phyloP scores from a whole-genome alignment of 306 rosid genomes.

The Sicyos baderoa region DNA sequence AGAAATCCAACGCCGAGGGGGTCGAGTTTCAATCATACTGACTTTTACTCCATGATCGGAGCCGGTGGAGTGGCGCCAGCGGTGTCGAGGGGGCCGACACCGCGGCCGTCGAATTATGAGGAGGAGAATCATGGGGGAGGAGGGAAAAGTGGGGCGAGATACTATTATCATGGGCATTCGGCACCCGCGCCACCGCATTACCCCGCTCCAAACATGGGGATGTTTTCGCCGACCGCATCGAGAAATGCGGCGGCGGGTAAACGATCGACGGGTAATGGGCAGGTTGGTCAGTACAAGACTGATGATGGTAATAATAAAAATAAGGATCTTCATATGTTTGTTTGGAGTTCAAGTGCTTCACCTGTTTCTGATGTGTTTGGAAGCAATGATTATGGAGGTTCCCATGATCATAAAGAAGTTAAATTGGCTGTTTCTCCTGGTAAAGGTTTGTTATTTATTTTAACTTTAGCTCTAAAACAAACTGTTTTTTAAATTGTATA shows the following conservation, averaged over 20 bases:
- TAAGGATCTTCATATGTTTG: constrained; percentile 78
- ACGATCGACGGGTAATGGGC: constrained; percentile 41
- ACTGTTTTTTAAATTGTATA: too few species aligned
- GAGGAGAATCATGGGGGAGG: constrained; percentile 35
- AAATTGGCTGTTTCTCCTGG: constrained; percentile 56
- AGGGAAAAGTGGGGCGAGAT: constrained; percentile 35
- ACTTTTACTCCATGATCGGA: constrained; percentile 68
- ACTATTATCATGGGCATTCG: constrained; percentile 30
- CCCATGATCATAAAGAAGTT: constrained; percentile 57
- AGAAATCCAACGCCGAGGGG: constrained; percentile 76
- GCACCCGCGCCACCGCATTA: constrained; percentile 37
- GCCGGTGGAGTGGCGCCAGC: constrained; percentile 32
- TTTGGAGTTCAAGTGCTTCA: constrained; percentile 81
- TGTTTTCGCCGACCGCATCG: constrained; percentile 57
- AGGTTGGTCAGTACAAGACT: constrained; percentile 25
- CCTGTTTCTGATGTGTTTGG: constrained; percentile 80
- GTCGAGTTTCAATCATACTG: constrained; percentile 77
- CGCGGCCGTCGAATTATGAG: constrained; percentile 58
- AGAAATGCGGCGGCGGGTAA: constrained; percentile 30
- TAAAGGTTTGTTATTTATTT: constrained; percentile 45
- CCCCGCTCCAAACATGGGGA: constrained; percentile 75
- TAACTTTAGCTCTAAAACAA: too few species aligned
- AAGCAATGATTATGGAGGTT: constrained; percentile 44
- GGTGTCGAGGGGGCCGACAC: constrained; percentile 64
- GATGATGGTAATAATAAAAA: constrained; percentile 28